Conservation (phyloP, 257 asterid genomes). For the Solanum pimpinellifolium region DNA sequence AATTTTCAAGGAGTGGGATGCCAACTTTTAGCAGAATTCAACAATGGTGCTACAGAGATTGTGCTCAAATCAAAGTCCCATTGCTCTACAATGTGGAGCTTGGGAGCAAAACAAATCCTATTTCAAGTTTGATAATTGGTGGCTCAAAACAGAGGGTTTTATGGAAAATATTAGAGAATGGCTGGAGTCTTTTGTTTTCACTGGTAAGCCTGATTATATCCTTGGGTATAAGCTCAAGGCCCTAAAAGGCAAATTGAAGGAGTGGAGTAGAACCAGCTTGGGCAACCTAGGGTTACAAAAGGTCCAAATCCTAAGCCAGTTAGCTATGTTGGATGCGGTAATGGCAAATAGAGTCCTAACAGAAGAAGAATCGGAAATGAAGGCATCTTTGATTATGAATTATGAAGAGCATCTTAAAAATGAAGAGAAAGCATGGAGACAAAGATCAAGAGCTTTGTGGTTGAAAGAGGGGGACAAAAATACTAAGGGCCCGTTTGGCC, state of each 20-base stretch:
- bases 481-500: background rate
- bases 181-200: background rate
- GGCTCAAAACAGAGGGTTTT: too few species aligned
- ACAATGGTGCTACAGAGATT: too few species aligned
- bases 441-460: background rate
- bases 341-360: background rate
- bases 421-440: background rate
- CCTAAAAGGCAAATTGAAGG: background rate
- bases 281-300: background rate
- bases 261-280: background rate
- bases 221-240: background rate
- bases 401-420: background rate
- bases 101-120: too few species aligned
- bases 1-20: too few species aligned
- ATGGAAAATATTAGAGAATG: background rate
- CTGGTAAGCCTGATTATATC: background rate
- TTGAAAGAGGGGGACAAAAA: background rate
- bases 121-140: too few species aligned
- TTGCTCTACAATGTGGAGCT: too few species aligned
- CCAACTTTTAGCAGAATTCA: too few species aligned
- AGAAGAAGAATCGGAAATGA: background rate
- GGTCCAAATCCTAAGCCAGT: background rate
- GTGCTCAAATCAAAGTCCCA: too few species aligned
- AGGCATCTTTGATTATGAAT: background rate
- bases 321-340: background rate